Base-by-base conservation (phyloP, 1,284 basidiomycete species). In the Xerocomus amazonicus region DNA sequence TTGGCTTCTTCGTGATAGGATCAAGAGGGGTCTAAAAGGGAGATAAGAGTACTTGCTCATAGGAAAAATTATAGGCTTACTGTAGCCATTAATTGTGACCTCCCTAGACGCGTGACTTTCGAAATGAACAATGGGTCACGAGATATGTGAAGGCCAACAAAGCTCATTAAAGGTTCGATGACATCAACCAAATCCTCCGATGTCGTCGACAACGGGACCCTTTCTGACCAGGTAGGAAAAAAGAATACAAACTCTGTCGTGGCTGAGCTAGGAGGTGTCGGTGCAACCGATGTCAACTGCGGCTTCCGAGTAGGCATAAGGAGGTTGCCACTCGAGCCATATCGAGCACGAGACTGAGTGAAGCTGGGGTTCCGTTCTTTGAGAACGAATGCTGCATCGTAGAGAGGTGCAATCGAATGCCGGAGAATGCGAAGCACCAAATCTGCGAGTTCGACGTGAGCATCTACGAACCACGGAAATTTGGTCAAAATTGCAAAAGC, bases 401-500 rank as follows among this genome's bases (percentile, higher is more conserved):
- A 93, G n/a, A 92, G 67, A 5, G 81, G 75, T 3, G 80, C 70
- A 10, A 93, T 70, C 0, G 87, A 87, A 54, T 80, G 70, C 56
- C 83, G 82, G 57, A 93, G 69, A 28, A 89, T 71, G 34, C 89
- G 84, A 34, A 97, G 71, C 52, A 95, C 74, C 35, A 97, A 72
- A 65, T 97, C 93, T 1, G 92, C 89, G 38, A 98, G 76, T 57
- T 90, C 85, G 3, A 88, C 83, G 54, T 88, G 81, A 17, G 87
- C 83, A 56, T 91, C 85, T 29, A 90, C 82, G 40, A 97, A 72
- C 89, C 92, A 95, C 3, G 90, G 90, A 63, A 85, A 93, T 60
- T 84, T 84, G 26, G 86, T 81, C 56, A 99, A 72, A 51, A 98
- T 80, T 33, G 83, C 81, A 43, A 93, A 70, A 9, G 90, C 84